A percentile compares a stretch with the other conserved stretches of the same genome.
These are phyloP conservation scores for Yamadazyma takamatsuzukensis DNA, from an alignment of 805 yeast genomes.

Conservation along the genomic window DNA sequence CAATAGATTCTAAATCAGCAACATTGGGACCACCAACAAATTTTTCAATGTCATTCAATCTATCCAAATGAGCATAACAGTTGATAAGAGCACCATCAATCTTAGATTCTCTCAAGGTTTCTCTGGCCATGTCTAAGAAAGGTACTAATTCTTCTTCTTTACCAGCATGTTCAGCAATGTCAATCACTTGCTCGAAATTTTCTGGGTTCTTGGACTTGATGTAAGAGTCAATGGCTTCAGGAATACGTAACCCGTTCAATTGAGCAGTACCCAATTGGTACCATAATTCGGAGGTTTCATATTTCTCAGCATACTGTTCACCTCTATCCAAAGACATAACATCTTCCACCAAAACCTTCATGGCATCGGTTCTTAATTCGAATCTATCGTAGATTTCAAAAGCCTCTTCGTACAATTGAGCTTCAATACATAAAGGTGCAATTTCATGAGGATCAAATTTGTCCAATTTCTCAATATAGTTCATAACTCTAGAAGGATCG, in stretches of 20 bases:
- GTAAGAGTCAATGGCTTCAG: constrained; percentile 89
- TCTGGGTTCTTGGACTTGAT: constrained; percentile 89
- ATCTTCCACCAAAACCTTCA: constrained; percentile 89
- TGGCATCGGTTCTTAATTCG: constrained; percentile 72
- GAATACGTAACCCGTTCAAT: constrained; percentile 85
- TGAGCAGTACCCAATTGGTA: constrained; percentile 95
- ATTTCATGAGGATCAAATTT: constrained; percentile 91
- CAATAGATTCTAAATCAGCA: constrained; percentile 88
- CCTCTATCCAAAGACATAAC: constrained; percentile 94
- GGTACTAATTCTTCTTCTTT: constrained; percentile 90
- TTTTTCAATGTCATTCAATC: constrained; percentile 75
- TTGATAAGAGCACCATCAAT: constrained; percentile 90
- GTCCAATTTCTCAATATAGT: constrained; percentile 85
- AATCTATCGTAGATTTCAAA: constrained; percentile 86
- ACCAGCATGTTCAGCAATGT: constrained; percentile 91
- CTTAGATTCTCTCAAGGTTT: constrained; percentile 82
- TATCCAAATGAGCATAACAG: constrained; percentile 77
- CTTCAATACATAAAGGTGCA: constrained; percentile 87
- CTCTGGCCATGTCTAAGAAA: constrained; percentile 88
- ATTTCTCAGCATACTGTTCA: constrained; percentile 85
- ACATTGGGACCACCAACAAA: constrained; percentile 84
- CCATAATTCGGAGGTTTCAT: constrained; percentile 86
- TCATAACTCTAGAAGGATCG: constrained; percentile 78
- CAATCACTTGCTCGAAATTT: constrained; percentile 87
- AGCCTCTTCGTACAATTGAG: constrained; percentile 89